A percentile compares a stretch with the other conserved stretches of the same genome.
Conservation (phyloP, 2,329 filamentous ascomycete species). For the Colletotrichum sansevieriae region DNA sequence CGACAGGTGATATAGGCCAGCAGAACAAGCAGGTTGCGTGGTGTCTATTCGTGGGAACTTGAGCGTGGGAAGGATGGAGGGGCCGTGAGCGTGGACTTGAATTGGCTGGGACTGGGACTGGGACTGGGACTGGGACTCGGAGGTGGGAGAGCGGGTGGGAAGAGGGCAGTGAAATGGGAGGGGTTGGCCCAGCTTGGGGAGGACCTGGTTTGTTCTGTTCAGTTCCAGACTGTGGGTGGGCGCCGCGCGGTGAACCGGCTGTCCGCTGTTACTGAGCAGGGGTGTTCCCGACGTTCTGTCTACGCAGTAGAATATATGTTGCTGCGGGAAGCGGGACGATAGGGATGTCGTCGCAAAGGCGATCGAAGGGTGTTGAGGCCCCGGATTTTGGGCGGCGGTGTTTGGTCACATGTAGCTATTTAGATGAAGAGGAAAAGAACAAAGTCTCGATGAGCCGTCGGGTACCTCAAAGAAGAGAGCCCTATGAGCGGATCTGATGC, state of each 20-base stretch:
- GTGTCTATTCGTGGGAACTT: slow-evolving; percentile 30
- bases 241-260: slow-evolving; percentile 30
- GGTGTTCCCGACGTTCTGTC: slow-evolving; percentile 38
- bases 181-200: slow-evolving; percentile 32
- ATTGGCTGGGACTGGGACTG: background rate
- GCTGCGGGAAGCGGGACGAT: slow-evolving; percentile 39
- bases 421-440: background rate
- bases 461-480: background rate
- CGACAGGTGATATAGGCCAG: slow-evolving; percentile 39
- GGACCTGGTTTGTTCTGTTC: slow-evolving; percentile 12
- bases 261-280: slow-evolving; percentile 30
- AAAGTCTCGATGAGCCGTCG: background rate
- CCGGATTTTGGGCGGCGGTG: slow-evolving; percentile 15
- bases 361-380: slow-evolving; percentile 23
- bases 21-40: slow-evolving; percentile 33
- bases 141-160: background rate
- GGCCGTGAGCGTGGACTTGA: slow-evolving; percentile 7
- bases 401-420: background rate
- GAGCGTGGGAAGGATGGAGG: slow-evolving; percentile 6
- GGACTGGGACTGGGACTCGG: background rate
- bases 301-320: slow-evolving; percentile 8
- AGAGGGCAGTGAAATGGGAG: slow-evolving; percentile 34
- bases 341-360: slow-evolving; percentile 37
- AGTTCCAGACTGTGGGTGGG: slow-evolving; percentile 30
- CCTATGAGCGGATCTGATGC: slow-evolving; percentile 20